A percentile compares a stretch with the other conserved stretches of the same genome.
phyloP scores from a whole-genome alignment of 768 basidiomycete species.

The Boletus patriciae region DNA sequence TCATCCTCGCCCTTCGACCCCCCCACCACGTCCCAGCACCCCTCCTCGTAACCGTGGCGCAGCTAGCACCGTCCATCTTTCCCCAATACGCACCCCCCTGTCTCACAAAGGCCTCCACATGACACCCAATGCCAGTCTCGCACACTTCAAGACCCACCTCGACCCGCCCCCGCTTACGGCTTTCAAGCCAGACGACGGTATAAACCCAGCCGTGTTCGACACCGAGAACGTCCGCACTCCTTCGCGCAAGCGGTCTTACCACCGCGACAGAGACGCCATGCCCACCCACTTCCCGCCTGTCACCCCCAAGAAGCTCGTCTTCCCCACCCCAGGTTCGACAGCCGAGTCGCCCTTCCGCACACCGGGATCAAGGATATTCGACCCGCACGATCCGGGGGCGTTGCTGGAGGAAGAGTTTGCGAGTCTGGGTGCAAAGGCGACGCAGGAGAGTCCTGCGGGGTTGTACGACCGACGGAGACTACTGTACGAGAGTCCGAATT shows the following conservation, averaged over 20 bases:
- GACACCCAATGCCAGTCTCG: slow-evolving; percentile 65
- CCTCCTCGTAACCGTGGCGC: slow-evolving; percentile 34
- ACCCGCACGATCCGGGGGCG: slow-evolving; percentile 69
- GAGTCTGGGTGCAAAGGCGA: slow-evolving; percentile 43
- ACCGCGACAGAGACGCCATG: slow-evolving; percentile 26
- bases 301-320: slow-evolving; percentile 46
- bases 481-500: slow-evolving; percentile 74
- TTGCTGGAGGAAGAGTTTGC: slow-evolving; percentile 73
- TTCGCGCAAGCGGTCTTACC: slow-evolving; percentile 41
- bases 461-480: slow-evolving; percentile 60
- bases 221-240: slow-evolving; percentile 45
- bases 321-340: slow-evolving; percentile 28
- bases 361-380: slow-evolving; percentile 52
- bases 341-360: slow-evolving; percentile 50
- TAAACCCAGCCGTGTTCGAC: slow-evolving; percentile 40
- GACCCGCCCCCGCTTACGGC: slow-evolving; percentile 55
- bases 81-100: slow-evolving; percentile 63
- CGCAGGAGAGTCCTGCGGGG: slow-evolving; percentile 63
- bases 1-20: slow-evolving; percentile 26
- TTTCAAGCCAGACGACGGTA: slow-evolving; percentile 29
- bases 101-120: slow-evolving; percentile 69
- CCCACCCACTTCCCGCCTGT: slow-evolving; percentile 34
- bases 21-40: slow-evolving; percentile 42
- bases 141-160: slow-evolving; percentile 66
- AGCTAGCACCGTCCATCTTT: slow-evolving; percentile 43